Conservation (phyloP, 1,284 basidiomycete genomes). For the Mycosarcoma mackinlayi region DNA sequence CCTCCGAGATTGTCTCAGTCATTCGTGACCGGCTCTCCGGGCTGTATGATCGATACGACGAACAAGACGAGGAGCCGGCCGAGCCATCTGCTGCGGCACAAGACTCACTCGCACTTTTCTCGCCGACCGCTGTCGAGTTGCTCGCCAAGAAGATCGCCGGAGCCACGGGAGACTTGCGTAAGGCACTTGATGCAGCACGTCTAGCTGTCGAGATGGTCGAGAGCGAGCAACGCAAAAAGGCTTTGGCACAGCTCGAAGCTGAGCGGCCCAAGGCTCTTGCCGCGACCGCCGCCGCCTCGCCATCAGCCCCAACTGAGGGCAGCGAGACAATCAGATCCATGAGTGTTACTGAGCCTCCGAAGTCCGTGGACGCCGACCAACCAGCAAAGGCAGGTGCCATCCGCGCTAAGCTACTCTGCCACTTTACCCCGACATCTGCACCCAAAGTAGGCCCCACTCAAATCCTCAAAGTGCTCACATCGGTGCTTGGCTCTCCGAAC, state of each 20-base stretch:
- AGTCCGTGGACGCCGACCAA: constrained; percentile 7
- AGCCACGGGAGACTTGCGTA: constrained; percentile 69
- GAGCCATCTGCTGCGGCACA: neutral
- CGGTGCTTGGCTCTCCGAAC: constrained; percentile 61
- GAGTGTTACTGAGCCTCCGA: too few relatives aligned
- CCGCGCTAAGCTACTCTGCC: constrained; percentile 37
- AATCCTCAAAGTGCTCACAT: constrained; percentile 62
- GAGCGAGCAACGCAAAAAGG: constrained; percentile 54
- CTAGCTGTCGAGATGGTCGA: constrained; percentile 68
- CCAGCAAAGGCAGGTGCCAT: constrained; percentile 3
- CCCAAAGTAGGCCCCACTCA: constrained; percentile 63
- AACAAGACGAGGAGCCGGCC: constrained; percentile 1
- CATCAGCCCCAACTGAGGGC: too few relatives aligned
- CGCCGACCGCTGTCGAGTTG: constrained; percentile 68
- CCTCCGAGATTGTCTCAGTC: constrained; percentile 67
- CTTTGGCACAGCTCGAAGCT: constrained; percentile 27
- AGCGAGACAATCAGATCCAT: too few relatives aligned
- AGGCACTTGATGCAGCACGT: constrained; percentile 68
- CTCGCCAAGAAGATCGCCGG: constrained; percentile 69
- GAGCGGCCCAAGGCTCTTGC: constrained; percentile 7
- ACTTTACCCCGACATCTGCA: constrained; percentile 51
- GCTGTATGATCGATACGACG: constrained; percentile 54
- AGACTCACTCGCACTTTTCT: constrained; percentile 62
- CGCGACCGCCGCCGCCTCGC: neutral
- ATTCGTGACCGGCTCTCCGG: constrained; percentile 65